Conservation (phyloP, 148 eudicot species). For the Rhododendron griersonianum region DNA sequence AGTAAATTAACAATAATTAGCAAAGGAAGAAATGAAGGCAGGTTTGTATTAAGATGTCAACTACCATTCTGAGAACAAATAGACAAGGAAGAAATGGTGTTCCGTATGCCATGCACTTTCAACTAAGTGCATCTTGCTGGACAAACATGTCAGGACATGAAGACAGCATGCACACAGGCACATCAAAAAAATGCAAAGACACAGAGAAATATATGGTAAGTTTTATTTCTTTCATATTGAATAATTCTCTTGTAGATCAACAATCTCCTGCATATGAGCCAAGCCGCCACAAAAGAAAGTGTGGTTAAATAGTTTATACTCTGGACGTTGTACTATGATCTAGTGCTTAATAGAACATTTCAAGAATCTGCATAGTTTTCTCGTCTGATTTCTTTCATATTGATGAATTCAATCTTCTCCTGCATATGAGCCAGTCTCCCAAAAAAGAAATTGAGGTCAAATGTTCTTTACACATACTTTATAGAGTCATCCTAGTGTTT, state of each 20-base stretch:
- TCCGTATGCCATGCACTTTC: not conserved
- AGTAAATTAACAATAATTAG: not conserved
- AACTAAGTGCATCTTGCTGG: not conserved
- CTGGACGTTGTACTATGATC: not conserved
- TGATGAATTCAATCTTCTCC: not conserved
- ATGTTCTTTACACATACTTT: not conserved
- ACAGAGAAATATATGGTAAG: not conserved
- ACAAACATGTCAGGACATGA: not conserved
- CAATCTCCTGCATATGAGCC: not conserved
- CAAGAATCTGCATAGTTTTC: not conserved
- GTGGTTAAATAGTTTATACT: not conserved
- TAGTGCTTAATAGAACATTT: not conserved
- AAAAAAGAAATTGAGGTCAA: not conserved
- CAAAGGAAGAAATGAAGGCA: not conserved
- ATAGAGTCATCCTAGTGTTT: not conserved
- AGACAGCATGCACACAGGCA: not conserved
- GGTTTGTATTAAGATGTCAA: not conserved
- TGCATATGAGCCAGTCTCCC: not conserved
- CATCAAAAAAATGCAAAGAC: not conserved
- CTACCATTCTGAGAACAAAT: not conserved
- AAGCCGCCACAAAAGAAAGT: not conserved
- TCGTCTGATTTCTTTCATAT: not conserved
- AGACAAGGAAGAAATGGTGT: not conserved
- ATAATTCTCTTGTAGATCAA: not conserved
- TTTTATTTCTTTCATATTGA: not conserved